Conservation (phyloP, 495 filamentous ascomycete species). For the Penicillium flavigenum region DNA sequence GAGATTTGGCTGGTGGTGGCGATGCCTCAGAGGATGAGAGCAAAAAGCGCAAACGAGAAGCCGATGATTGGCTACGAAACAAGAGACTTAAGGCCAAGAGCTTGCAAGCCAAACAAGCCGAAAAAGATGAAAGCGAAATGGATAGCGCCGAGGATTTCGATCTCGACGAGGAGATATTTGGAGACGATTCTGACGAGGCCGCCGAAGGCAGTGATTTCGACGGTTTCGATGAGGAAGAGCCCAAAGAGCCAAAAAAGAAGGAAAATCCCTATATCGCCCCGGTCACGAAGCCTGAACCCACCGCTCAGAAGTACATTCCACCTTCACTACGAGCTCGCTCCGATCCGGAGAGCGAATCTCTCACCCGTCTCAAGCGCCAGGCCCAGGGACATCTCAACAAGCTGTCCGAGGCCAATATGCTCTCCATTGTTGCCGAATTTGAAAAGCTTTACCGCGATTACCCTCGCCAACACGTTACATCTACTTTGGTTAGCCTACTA, state of each 20-base stretch:
- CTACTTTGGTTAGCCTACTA: slow-evolving; percentile 69
- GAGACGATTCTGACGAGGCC: slow-evolving; percentile 30
- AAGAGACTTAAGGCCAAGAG: slow-evolving; percentile 67
- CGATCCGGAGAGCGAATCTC: slow-evolving; percentile 63
- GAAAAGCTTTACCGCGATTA: slow-evolving; percentile 79
- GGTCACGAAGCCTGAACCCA: slow-evolving; percentile 26
- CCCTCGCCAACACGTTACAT: slow-evolving; percentile 80
- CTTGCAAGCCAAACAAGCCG: slow-evolving; percentile 29
- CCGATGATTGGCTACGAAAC: slow-evolving; percentile 55
- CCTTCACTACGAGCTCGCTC: slow-evolving; percentile 71
- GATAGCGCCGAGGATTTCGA: slow-evolving; percentile 36
- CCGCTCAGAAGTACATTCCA: slow-evolving; percentile 73
- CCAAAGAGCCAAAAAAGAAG: slow-evolving; percentile 37
- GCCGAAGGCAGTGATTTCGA: slow-evolving; percentile 37
- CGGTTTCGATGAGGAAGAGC: slow-evolving; percentile 41
- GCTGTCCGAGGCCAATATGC: slow-evolving; percentile 82
- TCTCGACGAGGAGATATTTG: slow-evolving; percentile 27
- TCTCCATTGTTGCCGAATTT: slow-evolving; percentile 75
- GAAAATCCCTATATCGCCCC: slow-evolving; percentile 69
- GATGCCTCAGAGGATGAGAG: slow-evolving; percentile 48
- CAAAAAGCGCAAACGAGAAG: slow-evolving; percentile 57
- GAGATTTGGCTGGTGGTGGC: slow-evolving; percentile 60
- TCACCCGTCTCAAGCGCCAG: slow-evolving; percentile 70
- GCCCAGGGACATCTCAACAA: slow-evolving; percentile 89
- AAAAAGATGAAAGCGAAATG: slow-evolving; percentile 23